Evolutionary conservation across 2,329 filamentous ascomycete species (phyloP), one percentile per base, ranked within the genome.

Genomic region (Pseudomassariella vexata): DNA sequence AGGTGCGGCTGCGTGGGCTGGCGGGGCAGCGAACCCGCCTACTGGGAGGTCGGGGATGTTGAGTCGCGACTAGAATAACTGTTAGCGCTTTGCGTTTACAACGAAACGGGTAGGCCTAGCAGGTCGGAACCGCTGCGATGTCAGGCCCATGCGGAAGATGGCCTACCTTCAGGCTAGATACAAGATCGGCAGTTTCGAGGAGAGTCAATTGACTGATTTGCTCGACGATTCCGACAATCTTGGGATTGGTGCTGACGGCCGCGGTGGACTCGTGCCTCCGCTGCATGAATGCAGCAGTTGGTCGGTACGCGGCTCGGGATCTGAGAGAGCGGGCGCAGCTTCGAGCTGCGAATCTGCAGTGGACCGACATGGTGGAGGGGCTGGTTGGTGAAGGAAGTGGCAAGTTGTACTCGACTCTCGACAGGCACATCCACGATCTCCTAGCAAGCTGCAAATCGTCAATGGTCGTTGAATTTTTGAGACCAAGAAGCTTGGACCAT

Each of bases 1-100:
- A 15, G 68, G 75, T 11, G 83, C 76, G 14, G 81, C 73, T 8
- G 66, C 67, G 28, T 70, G 73, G 19, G 79, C 67, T 28, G 76
- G 68, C 34, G 76, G 80, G 34, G 82, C 82, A 42, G 84, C 81
- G 60, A 95, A 95, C 41, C 86, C 88, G 47, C 90, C 90, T 48
- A 96, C 80, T 41, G 92, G 92, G 66, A 96, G 82, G 56, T 99
- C 92, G 58, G 92, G 94, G 57, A 99, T 96, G 66, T 98, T 98
- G 42, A 98, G 79, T 57, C 84, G 86, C 55, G 81, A 79, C 92
- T 96, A 44, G 34, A 28, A 37, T 19, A 22, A 30, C 36, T 30
- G 22, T 29, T 40, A 39, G 23, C 23, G 20, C 22, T 43, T 37
- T 49, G 43, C 27, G n/a, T n/a, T n/a, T n/a, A n/a, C n/a, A n/a